phyloP scores from a whole-genome alignment of 495 filamentous ascomycete species.

The Pseudomonodictys pantanalensis region DNA sequence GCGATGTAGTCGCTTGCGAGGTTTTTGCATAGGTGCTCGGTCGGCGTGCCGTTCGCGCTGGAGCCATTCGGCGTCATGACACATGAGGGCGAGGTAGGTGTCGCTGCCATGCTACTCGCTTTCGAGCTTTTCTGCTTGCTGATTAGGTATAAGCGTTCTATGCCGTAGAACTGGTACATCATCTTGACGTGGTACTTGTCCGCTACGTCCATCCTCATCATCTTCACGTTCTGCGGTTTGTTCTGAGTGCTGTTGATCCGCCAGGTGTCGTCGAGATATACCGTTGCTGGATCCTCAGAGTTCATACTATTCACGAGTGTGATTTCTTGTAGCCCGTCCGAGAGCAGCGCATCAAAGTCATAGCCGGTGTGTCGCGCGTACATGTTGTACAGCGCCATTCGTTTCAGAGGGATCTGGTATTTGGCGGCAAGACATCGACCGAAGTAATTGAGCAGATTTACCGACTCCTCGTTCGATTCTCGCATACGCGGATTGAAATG shows the following conservation, averaged over 20 bases:
- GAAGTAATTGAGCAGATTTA: constrained; percentile 55
- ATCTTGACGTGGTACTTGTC: constrained; percentile 34
- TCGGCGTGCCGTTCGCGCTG: constrained; percentile 7
- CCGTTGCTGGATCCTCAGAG: constrained; percentile 47
- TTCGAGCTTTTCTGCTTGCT: constrained; percentile 8
- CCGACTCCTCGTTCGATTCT: constrained; percentile 54
- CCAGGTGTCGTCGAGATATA: constrained; percentile 58
- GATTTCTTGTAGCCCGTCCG: constrained; percentile 46
- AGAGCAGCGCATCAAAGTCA: constrained; percentile 47
- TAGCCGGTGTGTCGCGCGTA: constrained; percentile 52
- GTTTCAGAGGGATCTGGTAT: constrained; percentile 48
- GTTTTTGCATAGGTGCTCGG: constrained; percentile 20
- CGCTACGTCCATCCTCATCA: constrained; percentile 47
- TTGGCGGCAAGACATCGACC: constrained; percentile 50
- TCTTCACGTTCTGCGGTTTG: constrained; percentile 31
- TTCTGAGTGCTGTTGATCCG: constrained; percentile 35
- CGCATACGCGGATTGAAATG: constrained; percentile 65
- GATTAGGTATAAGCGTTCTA: constrained; percentile 39
- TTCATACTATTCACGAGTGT: constrained; percentile 51
- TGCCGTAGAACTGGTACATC: constrained; percentile 9
- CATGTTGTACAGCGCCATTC: constrained; percentile 55
- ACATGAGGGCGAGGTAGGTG: constrained; percentile 13
- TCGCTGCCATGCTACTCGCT: constrained; percentile 18
- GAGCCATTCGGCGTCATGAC: constrained; percentile 6
- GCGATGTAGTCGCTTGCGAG: constrained; percentile 38